Evolutionary conservation across 176 grass and related monocot genomes (phyloP), one percentile per base, ranked within the genome.

Genomic region (Aegilops longissima): DNA sequence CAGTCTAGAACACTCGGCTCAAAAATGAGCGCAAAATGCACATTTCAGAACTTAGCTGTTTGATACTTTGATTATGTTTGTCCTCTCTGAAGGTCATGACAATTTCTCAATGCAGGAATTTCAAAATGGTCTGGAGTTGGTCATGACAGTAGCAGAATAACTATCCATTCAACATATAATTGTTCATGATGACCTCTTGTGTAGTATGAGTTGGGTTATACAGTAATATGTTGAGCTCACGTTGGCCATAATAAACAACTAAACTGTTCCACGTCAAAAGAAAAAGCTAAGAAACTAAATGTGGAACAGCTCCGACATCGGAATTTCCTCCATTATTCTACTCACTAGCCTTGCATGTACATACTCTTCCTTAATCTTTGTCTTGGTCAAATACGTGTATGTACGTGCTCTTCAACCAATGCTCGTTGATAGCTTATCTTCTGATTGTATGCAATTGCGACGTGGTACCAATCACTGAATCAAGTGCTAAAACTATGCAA

Each of bases 331-430:
- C 9, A 33, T 61, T 66, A 29, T 40, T 40, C 24, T 20, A 44
- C 13, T 42, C 12, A 34, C 39, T 4, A 2, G 66, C 47, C 36
- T 83, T 69, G 17, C 70, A 61, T 77, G 62, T 82, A 70, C 63
- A 51, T 42, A 42, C 64, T 18, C 36, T 34, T 67, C 11, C 40
- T 49, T 51, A 13, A 12, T 61, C 52, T 21, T 61, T 71, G 81
- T 72, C 51, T 17, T 17, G 87, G 52, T 78, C 73, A 49, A 88
- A 63, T 51, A 39, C 52, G 45, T 30, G 72, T 56, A 25, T 21
- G 73, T 30, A 79, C 75, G 73, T 79, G 30, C 38, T 45, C 21
- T 83, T 78, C 36, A 77, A 78, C 80, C 34, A 35, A 35, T 35
- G 34, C 34, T 35, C 34, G 5, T 35, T 35, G 4, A 35, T 35